Conservation (phyloP, 73 alveolate species). For the Tetrahymena malaccensis region DNA sequence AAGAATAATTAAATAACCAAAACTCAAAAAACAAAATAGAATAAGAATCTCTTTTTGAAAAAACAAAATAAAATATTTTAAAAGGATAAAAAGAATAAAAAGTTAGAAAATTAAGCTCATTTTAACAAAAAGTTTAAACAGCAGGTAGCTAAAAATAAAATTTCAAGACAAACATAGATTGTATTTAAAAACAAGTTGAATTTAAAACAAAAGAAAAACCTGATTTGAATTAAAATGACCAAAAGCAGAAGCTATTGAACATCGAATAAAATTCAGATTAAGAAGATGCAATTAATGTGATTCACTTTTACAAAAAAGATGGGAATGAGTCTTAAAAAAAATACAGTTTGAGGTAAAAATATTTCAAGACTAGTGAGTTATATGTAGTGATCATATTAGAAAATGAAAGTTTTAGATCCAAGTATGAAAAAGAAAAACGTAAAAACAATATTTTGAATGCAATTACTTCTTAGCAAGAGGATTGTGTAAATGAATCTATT, state of each 20-base stretch:
- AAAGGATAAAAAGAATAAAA: background rate
- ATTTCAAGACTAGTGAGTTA: background rate
- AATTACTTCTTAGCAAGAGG: background rate
- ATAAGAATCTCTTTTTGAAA: background rate
- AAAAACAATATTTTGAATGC: background rate
- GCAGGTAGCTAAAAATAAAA: background rate
- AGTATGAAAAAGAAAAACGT: background rate
- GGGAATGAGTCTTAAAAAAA: background rate
- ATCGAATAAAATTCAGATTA: background rate
- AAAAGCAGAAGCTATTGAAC: background rate
- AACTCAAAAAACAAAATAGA: background rate
- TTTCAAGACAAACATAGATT: background rate
- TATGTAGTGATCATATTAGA: background rate
- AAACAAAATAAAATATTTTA: no score
- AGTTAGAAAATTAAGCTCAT: background rate
- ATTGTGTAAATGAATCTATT: background rate
- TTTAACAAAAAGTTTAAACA: no score
- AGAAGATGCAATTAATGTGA: background rate
- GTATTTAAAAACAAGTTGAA: background rate
- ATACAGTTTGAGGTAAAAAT: background rate
- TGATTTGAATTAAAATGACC: background rate
- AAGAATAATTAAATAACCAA: background rate
- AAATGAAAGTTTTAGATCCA: background rate
- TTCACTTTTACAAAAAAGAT: background rate
- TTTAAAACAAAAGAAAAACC: no score